These are phyloP conservation scores for Pestalotiopsis fici DNA, from an alignment of 2,329 filamentous ascomycete species.

Conservation along the genomic window DNA sequence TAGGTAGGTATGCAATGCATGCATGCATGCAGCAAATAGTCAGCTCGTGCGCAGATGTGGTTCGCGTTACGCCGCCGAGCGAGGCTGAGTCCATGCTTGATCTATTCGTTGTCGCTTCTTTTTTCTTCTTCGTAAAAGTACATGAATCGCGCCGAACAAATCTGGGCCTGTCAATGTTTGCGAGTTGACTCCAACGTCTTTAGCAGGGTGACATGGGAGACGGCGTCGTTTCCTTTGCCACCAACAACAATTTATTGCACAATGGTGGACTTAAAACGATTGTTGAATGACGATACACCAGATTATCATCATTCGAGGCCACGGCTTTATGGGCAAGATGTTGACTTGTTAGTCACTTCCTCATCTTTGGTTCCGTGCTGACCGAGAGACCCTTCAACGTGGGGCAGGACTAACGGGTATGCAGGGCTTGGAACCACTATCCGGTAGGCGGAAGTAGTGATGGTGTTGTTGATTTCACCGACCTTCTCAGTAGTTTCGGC, in stretches of 20 bases:
- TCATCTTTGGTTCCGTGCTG: too few relatives aligned
- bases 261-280: neutral
- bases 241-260: neutral
- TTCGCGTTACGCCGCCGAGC: neutral
- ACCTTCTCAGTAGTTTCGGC: neutral
- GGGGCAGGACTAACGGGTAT: neutral
- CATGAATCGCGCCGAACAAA: neutral
- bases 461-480: neutral
- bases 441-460: too few relatives aligned
- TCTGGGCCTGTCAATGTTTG: too few relatives aligned
- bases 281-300: conserved; percentile 1
- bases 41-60: neutral
- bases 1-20: neutral
- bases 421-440: neutral
- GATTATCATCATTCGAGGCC: neutral
- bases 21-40: too few relatives aligned
- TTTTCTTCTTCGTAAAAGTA: neutral
- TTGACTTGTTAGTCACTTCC: neutral
- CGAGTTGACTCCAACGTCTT: too few relatives aligned
- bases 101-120: too few relatives aligned
- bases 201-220: too few relatives aligned
- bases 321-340: neutral
- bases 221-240: neutral
- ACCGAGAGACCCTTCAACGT: too few relatives aligned
- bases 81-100: neutral